Conservation (phyloP, 2,329 filamentous ascomycete species). For the Colletotrichum sublineola region DNA sequence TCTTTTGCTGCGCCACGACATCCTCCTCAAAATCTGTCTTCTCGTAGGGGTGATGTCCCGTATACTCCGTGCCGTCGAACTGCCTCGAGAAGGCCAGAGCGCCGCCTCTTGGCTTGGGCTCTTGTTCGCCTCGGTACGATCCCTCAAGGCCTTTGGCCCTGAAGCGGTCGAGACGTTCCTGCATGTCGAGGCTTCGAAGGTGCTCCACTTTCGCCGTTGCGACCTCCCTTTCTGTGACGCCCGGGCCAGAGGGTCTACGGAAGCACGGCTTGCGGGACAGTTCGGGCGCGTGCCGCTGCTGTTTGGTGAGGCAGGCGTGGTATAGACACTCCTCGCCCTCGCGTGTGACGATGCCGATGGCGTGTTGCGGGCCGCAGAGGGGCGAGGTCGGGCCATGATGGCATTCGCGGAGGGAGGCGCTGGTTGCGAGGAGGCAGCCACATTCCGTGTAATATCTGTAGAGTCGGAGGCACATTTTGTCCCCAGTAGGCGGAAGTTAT, state of each 20-base stretch:
- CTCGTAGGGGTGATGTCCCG: background rate
- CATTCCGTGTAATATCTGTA: slow-evolving; percentile 32
- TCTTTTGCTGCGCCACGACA: background rate
- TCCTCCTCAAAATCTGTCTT: background rate
- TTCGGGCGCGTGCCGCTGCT: background rate
- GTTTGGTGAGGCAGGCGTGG: slow-evolving; percentile 12
- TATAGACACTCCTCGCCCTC: slow-evolving; percentile 21
- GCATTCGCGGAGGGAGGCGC: slow-evolving; percentile 17
- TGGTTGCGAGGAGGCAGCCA: slow-evolving; percentile 24
- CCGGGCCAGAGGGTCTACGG: background rate
- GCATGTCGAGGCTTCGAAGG: background rate
- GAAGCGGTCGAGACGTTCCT: background rate
- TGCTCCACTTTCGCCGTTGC: background rate
- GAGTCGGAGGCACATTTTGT: slow-evolving; percentile 32
- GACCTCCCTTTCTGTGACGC: background rate
- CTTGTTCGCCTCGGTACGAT: background rate
- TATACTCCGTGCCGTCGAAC: background rate
- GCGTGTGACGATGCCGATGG: slow-evolving; percentile 17
- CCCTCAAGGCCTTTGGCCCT: background rate
- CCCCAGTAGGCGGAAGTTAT: background rate
- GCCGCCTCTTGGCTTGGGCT: background rate
- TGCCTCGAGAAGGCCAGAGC: slow-evolving; percentile 4
- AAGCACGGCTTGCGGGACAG: background rate
- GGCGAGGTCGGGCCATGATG: slow-evolving; percentile 8
- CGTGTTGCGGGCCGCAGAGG: slow-evolving; percentile 11